Evolutionary conservation across 1,139 yeast species (phyloP).

Genomic region (Kurtzmaniella natalensis): DNA sequence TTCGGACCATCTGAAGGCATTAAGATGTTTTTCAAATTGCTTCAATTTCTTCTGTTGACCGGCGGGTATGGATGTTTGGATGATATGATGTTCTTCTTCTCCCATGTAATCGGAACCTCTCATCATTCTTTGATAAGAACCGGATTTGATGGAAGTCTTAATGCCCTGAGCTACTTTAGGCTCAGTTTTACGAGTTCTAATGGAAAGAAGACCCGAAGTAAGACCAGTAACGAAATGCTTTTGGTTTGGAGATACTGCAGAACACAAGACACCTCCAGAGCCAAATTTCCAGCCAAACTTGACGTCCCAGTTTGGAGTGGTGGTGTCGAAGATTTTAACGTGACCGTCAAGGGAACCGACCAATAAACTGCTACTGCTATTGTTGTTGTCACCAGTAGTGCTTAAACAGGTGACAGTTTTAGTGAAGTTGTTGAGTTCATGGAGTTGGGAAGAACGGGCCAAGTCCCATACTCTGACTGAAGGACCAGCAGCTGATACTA

Average conservation of each 20-base stretch:
- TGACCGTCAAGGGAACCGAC: constrained; percentile 98
- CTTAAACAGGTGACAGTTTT: constrained; percentile 87
- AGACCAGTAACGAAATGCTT: constrained; percentile 94
- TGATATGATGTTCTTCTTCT: constrained; percentile 73
- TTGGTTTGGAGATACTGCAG: constrained; percentile 70
- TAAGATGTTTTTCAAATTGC: constrained; percentile 77
- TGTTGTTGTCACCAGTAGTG: constrained; percentile 55
- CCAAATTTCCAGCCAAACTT: constrained; percentile 98
- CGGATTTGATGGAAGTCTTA: constrained; percentile 36
- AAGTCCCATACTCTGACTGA: constrained; percentile 89
- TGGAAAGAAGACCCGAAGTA: constrained; percentile 81
- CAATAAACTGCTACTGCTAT: constrained; percentile 61
- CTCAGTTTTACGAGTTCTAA: constrained; percentile 78
- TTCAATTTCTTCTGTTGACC: constrained; percentile 54
- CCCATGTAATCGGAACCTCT: constrained; percentile 90
- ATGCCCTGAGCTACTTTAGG: constrained; percentile 53
- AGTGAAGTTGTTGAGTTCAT: constrained; percentile 74
- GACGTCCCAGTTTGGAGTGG: constrained; percentile 74
- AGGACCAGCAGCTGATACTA: constrained; percentile 86
- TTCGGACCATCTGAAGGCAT: constrained; percentile 87
- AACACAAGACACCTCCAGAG: constrained; percentile 75
- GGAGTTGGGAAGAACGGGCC: constrained; percentile 63
- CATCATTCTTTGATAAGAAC: constrained; percentile 71
- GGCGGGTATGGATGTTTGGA: constrained; percentile 50
- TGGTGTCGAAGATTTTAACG: constrained; percentile 86